Conservation (phyloP, 2,329 filamentous ascomycete species). For the Macrophomina pseudophaseolina region DNA sequence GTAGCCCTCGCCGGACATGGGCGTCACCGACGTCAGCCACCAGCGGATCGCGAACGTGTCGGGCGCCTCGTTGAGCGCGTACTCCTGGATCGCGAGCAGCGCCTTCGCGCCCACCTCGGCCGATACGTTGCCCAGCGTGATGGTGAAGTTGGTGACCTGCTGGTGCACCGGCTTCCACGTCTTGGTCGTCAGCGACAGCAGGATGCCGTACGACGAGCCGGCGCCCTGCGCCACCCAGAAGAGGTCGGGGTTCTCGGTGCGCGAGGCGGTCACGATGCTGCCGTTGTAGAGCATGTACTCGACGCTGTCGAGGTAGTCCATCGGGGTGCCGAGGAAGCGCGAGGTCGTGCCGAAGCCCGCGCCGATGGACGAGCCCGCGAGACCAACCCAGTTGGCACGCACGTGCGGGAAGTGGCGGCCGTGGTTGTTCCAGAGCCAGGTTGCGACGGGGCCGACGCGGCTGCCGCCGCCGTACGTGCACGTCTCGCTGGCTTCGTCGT, state of each 20-base stretch:
- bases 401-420: constrained; percentile 32
- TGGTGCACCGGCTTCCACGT: constrained; percentile 30
- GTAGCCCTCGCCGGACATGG: constrained; percentile 28
- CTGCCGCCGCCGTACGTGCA: constrained; percentile 31
- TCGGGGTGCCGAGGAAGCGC: constrained; percentile 30
- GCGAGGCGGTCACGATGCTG: not conserved
- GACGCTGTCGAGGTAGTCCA: constrained; percentile 31
- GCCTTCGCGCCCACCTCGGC: constrained; percentile 27
- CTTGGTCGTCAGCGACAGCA: constrained; percentile 30
- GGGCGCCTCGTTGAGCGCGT: constrained; percentile 29
- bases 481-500: constrained; percentile 28
- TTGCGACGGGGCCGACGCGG: constrained; percentile 30
- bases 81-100: constrained; percentile 30
- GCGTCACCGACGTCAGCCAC: constrained; percentile 28
- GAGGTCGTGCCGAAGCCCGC: constrained; percentile 31
- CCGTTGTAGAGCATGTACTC: constrained; percentile 26
- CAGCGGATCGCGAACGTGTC: constrained; percentile 32
- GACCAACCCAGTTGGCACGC: constrained; percentile 30
- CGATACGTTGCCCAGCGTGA: constrained; percentile 27
- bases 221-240: constrained; percentile 29
- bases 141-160: constrained; percentile 30
- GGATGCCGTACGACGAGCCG: constrained; percentile 30
- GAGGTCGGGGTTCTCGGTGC: constrained; percentile 28
- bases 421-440: constrained; percentile 32
- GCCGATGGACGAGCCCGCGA: constrained; percentile 30